Evolutionary conservation across 495 filamentous ascomycete species (phyloP).

Genomic region (Hyaloscypha variabilis): DNA sequence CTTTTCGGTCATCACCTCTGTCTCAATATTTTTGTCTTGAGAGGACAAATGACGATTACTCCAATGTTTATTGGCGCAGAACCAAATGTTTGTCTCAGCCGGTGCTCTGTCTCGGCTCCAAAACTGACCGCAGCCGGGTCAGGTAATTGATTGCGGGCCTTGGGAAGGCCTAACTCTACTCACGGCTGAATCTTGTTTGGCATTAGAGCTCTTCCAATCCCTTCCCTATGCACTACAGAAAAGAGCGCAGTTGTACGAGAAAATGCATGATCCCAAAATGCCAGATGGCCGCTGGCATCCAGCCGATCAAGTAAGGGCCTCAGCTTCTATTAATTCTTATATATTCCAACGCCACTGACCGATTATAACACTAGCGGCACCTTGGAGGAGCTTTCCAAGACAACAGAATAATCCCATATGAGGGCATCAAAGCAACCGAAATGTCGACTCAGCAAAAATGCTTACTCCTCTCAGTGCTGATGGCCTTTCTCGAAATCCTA

Average conservation of each 20-base stretch:
- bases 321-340: too few relatives aligned
- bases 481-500: conserved; percentile 63
- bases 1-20: conserved; percentile 79
- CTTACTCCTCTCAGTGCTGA: conserved; percentile 55
- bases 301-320: conserved; percentile 63
- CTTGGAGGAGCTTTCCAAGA: conserved; percentile 75
- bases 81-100: conserved; percentile 50
- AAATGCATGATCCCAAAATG: not conserved
- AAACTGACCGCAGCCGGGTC: not conserved
- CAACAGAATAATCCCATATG: conserved; percentile 72
- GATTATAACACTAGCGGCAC: conserved; percentile 50
- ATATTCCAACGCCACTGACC: too few relatives aligned
- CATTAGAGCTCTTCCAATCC: conserved; percentile 67
- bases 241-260: conserved; percentile 53
- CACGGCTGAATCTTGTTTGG: conserved; percentile 60
- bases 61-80: conserved; percentile 78
- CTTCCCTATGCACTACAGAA: conserved; percentile 45
- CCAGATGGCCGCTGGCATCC: conserved; percentile 66
- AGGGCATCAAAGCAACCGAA: conserved; percentile 56
- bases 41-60: conserved; percentile 58
- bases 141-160: conserved; percentile 59
- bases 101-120: not conserved
- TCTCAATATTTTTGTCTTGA: conserved; percentile 64
- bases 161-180: conserved; percentile 62
- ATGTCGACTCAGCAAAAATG: conserved; percentile 49